Percentiles rank a stretch among this genome's conserved stretches.
These are phyloP conservation scores for Sparassis latifolia DNA, from an alignment of 1,284 basidiomycete genomes.

Conservation along the genomic window DNA sequence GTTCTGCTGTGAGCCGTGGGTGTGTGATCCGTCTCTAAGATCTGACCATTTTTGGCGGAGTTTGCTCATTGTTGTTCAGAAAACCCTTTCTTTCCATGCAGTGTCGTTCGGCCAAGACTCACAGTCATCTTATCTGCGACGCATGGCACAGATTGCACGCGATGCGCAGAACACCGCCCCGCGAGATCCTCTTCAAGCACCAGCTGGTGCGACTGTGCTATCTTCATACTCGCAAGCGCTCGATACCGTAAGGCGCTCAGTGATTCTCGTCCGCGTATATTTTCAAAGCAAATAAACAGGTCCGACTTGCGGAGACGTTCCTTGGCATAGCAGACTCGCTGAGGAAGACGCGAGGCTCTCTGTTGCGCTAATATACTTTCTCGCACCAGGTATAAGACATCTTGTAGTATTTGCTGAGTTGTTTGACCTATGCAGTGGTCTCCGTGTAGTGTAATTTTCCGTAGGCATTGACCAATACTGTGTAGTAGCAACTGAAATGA, in stretches of 20 bases:
- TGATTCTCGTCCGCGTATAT: too few relatives aligned
- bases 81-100: slow-evolving; percentile 52
- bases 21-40: too few relatives aligned
- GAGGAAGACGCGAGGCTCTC: slow-evolving; percentile 45
- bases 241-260: slow-evolving; percentile 38
- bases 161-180: slow-evolving; percentile 44
- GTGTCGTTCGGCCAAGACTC: slow-evolving; percentile 45
- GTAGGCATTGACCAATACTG: too few relatives aligned
- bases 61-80: too few relatives aligned
- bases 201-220: slow-evolving; percentile 20
- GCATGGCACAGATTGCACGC: slow-evolving; percentile 48
- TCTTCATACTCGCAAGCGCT: slow-evolving; percentile 50
- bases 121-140: slow-evolving; percentile 30
- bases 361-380: slow-evolving; percentile 23
- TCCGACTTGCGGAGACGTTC: slow-evolving; percentile 55
- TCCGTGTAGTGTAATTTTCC: too few relatives aligned
- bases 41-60: too few relatives aligned
- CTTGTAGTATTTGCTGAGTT: too few relatives aligned
- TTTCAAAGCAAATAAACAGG: slow-evolving; percentile 26
- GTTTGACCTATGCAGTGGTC: too few relatives aligned
- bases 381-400: too few relatives aligned
- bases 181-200: slow-evolving; percentile 32
- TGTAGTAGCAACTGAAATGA: too few relatives aligned
- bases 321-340: slow-evolving; percentile 55
- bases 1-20: slow-evolving; percentile 35